A percentile compares a stretch with the other conserved stretches of the same genome.
Evolutionary conservation across 177 flowering plant species (phyloP).

Genomic region (Vitis hybrid): DNA sequence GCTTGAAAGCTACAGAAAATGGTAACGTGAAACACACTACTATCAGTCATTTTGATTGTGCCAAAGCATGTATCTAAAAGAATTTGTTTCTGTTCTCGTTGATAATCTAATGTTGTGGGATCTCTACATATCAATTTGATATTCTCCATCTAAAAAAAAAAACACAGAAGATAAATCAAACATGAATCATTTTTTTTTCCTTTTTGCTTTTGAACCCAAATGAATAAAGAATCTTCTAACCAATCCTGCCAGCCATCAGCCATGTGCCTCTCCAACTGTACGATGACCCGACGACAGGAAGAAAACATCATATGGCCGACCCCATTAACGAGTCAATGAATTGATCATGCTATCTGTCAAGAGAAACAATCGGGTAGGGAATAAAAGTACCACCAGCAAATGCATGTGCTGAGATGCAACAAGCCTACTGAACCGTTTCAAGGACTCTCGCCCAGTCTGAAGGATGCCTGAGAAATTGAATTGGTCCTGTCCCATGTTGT

Average conservation of each 20-base stretch:
- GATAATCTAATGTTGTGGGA: neutral
- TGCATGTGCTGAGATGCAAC: conserved; percentile 79
- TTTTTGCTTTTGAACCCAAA: conserved; percentile 1
- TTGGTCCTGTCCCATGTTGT: conserved; percentile 27
- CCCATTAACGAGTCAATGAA: conserved; percentile 16
- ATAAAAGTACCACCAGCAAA: conserved; percentile 63
- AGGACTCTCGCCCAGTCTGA: conserved; percentile 45
- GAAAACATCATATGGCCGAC: neutral
- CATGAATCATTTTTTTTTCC: neutral
- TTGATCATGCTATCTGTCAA: conserved; percentile 32
- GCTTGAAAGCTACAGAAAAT: too few relatives aligned
- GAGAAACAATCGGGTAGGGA: conserved; percentile 61
- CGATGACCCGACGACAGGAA: neutral
- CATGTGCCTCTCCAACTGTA: conserved; percentile 13
- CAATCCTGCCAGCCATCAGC: conserved; percentile 10
- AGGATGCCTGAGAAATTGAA: conserved; percentile 46
- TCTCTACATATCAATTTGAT: conserved; percentile 10
- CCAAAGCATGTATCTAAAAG: neutral
- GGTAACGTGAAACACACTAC: too few relatives aligned
- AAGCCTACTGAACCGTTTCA: conserved; percentile 61
- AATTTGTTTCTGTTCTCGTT: conserved; percentile 10
- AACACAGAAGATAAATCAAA: neutral
- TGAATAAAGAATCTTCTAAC: conserved; percentile 38
- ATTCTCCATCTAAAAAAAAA: neutral
- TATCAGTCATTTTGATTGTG: neutral